Percentiles rank a stretch among this genome's conserved stretches.
Evolutionary conservation across 1,284 basidiomycete species (phyloP).

Genomic region (Puccinia coronata): DNA sequence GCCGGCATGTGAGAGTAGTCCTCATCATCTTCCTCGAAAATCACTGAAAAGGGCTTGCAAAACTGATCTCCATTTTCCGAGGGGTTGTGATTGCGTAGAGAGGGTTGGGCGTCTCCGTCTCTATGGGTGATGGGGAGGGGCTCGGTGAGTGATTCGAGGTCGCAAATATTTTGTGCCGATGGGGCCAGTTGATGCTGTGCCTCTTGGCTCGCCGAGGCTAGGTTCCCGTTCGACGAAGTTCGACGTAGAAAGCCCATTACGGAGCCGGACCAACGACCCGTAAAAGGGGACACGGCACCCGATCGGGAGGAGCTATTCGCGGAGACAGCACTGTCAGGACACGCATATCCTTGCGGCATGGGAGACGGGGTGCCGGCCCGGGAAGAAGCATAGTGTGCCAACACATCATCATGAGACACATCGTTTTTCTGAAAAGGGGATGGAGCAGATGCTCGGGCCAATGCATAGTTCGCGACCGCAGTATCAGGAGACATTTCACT

Average conservation of each 20-base stretch:
- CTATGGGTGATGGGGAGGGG: background rate
- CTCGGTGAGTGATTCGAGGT: background rate
- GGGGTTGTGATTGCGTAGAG: background rate
- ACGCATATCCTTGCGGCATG: background rate
- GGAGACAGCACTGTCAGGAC: background rate
- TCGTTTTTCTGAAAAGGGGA: background rate
- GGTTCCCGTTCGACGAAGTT: background rate
- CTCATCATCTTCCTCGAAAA: conserved; percentile 23
- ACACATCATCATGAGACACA: background rate
- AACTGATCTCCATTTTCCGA: background rate
- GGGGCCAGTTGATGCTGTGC: too few species aligned
- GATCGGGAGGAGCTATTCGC: background rate
- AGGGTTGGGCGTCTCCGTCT: background rate
- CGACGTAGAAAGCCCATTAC: background rate
- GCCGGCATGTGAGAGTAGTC: background rate
- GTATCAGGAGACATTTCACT: conserved; percentile 5
- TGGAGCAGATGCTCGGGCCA: background rate
- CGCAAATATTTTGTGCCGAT: background rate
- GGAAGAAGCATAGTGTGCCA: background rate
- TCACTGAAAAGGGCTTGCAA: conserved; percentile 23
- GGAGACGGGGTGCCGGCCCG: background rate
- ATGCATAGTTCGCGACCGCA: conserved; percentile 21
- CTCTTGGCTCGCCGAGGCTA: background rate
- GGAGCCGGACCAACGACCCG: background rate
- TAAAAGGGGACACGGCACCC: background rate